These are phyloP conservation scores for Xylaria sp. DNA, from an alignment of 2,329 filamentous ascomycete species.

Conservation along the genomic window DNA sequence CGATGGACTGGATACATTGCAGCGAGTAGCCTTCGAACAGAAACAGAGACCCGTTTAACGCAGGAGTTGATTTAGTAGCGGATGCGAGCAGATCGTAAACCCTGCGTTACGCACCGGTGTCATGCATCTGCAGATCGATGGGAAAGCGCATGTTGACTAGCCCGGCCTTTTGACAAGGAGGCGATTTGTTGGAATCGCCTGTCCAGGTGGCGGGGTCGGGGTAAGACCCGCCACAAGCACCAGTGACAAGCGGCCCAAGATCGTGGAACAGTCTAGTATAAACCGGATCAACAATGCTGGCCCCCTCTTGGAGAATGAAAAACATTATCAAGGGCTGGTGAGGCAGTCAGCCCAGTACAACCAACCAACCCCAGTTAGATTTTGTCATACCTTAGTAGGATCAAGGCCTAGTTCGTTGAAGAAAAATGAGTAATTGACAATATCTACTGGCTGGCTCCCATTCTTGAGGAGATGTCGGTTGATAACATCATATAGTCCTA, in stretches of 20 bases:
- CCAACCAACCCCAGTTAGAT: not conserved
- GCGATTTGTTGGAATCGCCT: not conserved
- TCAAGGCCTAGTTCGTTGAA: conserved; percentile 24
- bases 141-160: conserved; percentile 32
- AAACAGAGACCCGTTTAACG: conserved; percentile 38
- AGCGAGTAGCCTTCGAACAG: conserved; percentile 34
- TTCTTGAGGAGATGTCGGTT: conserved; percentile 53
- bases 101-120: conserved; percentile 43
- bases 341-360: not conserved
- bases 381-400: conserved; percentile 15
- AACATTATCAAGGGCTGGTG: conserved; percentile 28
- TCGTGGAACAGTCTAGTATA: conserved; percentile 28
- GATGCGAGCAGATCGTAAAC: conserved; percentile 47
- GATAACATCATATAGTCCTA: conserved; percentile 52
- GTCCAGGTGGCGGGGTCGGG: conserved; percentile 26
- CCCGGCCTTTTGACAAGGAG: conserved; percentile 28
- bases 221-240: conserved; percentile 17
- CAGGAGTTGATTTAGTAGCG: conserved; percentile 39
- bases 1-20: conserved; percentile 31
- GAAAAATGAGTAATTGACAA: conserved; percentile 26
- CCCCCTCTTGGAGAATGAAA: conserved; percentile 32
- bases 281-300: conserved; percentile 18
- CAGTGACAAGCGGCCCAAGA: conserved; percentile 18
- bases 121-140: conserved; percentile 37
- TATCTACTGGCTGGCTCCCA: conserved; percentile 34